phyloP scores from a whole-genome alignment of 2,329 filamentous ascomycete species.

The Metarhizium album region DNA sequence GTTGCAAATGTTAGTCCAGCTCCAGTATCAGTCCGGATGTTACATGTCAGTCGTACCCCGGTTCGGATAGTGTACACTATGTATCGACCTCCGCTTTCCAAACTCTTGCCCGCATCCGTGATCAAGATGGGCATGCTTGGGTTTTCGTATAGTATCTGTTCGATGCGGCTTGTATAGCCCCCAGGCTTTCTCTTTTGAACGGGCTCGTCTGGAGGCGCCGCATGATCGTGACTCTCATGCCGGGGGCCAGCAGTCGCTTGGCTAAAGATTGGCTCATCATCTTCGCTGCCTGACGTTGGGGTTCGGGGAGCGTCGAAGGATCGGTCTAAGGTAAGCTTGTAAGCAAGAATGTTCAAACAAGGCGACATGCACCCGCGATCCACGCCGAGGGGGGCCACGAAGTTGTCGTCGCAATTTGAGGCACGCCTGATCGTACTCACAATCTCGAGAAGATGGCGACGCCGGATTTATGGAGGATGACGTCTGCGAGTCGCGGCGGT shows the following conservation, averaged over 20 bases:
- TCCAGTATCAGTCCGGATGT: not conserved
- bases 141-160: slow-evolving; percentile 95
- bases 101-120: slow-evolving; percentile 88
- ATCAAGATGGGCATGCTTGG: slow-evolving; percentile 84
- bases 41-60: slow-evolving; percentile 49
- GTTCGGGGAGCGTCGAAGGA: slow-evolving; percentile 58
- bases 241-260: slow-evolving; percentile 16
- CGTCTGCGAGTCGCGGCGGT: slow-evolving; percentile 69
- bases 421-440: slow-evolving; percentile 33
- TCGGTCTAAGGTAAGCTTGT: slow-evolving; percentile 14
- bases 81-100: slow-evolving; percentile 81
- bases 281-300: slow-evolving; percentile 57
- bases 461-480: slow-evolving; percentile 56
- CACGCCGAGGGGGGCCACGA: not conserved
- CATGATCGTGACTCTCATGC: slow-evolving; percentile 36
- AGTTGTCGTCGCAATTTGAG: not conserved
- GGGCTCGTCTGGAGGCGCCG: slow-evolving; percentile 29
- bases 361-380: not conserved
- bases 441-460: slow-evolving; percentile 46
- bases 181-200: slow-evolving; percentile 62
- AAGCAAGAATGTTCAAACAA: not conserved
- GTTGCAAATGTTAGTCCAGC: slow-evolving; percentile 4
- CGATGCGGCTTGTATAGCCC: slow-evolving; percentile 87
- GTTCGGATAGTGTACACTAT: slow-evolving; percentile 97
- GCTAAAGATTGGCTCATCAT: slow-evolving; percentile 41